Evolutionary conservation across 768 basidiomycete genomes (phyloP).

Genomic region (Boletus barrowsii): DNA sequence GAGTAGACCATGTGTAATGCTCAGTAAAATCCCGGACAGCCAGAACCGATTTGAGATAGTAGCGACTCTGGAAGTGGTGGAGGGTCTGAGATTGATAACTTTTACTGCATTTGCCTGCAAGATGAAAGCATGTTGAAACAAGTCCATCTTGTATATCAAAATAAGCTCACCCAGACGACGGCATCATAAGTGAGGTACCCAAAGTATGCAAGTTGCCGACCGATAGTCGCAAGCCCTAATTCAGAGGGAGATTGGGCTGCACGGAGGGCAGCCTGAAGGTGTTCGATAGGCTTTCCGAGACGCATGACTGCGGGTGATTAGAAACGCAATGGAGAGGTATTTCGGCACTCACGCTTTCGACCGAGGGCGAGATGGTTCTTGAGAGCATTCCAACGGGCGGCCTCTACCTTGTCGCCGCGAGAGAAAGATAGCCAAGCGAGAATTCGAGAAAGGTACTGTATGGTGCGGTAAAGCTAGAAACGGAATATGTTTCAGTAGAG

Average conservation of each 20-base stretch:
- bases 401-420: conserved; percentile 67
- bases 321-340: not conserved
- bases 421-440: conserved; percentile 78
- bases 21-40: conserved; percentile 83
- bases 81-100: conserved; percentile 58
- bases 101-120: conserved; percentile 63
- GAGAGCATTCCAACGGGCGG: conserved; percentile 76
- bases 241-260: conserved; percentile 55
- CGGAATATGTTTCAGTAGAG: not conserved
- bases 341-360: conserved; percentile 63
- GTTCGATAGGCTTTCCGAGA: conserved; percentile 90
- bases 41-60: conserved; percentile 80
- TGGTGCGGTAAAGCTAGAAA: conserved; percentile 74
- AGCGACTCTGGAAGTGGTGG: conserved; percentile 55
- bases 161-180: conserved; percentile 71
- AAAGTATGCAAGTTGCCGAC: conserved; percentile 84
- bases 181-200: conserved; percentile 83
- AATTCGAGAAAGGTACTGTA: conserved; percentile 90
- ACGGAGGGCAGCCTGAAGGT: conserved; percentile 85
- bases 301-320: conserved; percentile 65
- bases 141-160: not conserved
- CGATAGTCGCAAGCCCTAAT: conserved; percentile 66
- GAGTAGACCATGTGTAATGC: conserved; percentile 63
- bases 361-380: conserved; percentile 82
- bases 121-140: not conserved